Evolutionary conservation across 305 asterid genomes (phyloP).

Genomic region (Vinca major): DNA sequence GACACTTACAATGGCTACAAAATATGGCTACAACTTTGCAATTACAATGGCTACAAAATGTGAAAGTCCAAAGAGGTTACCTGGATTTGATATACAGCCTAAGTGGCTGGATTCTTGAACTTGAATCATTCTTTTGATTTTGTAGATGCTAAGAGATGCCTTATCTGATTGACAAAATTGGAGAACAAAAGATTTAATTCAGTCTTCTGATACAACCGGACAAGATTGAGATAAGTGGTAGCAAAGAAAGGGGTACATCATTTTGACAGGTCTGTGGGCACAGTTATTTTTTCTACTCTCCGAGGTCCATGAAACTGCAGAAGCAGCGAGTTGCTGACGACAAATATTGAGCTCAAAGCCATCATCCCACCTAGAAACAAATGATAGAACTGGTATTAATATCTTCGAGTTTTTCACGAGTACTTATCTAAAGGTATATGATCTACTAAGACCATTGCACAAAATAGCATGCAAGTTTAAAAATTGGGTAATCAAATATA

Average conservation of each 20-base stretch:
- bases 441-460: background rate
- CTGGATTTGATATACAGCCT: background rate
- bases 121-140: background rate
- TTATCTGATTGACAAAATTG: background rate
- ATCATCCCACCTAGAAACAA: conserved; percentile 69
- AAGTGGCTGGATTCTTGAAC: background rate
- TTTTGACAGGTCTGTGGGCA: conserved; percentile 5
- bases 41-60: no score
- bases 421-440: background rate
- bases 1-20: no score
- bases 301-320: conserved; percentile 64
- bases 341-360: conserved; percentile 92
- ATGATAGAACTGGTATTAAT: background rate
- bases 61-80: background rate
- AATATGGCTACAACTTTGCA: no score
- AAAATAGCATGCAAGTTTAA: background rate
- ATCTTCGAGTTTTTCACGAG: background rate
- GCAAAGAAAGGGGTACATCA: conserved; percentile 6
- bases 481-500: background rate
- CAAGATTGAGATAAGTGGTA: background rate
- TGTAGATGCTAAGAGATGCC: background rate
- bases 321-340: conserved; percentile 75
- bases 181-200: conserved; percentile 3
- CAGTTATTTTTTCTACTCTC: conserved; percentile 23
- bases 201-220: background rate